These are phyloP conservation scores for Castanospermum australe DNA, from an alignment of 306 rosid species.

Conservation along the genomic window DNA sequence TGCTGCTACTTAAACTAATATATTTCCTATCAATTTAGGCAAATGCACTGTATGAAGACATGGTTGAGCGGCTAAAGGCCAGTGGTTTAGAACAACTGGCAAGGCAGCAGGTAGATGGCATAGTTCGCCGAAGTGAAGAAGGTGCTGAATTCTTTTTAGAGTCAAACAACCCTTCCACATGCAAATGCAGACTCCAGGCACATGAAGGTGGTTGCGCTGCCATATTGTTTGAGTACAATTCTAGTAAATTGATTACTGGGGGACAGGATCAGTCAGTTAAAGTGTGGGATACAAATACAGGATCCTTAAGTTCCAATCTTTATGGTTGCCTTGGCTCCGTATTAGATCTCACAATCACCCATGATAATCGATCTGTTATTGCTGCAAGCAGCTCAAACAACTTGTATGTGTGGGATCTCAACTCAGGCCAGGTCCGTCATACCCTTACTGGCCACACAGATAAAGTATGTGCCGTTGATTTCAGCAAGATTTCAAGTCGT, in stretches of 20 bases:
- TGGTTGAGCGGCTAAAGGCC: slow-evolving; percentile 69
- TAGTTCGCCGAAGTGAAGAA: slow-evolving; percentile 92
- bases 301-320: slow-evolving; percentile 60
- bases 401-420: slow-evolving; percentile 82
- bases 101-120: slow-evolving; percentile 93
- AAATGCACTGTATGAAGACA: slow-evolving; percentile 89
- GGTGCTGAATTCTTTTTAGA: slow-evolving; percentile 91
- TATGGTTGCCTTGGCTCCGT: slow-evolving; percentile 93
- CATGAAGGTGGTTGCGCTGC: slow-evolving; percentile 98
- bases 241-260: slow-evolving; percentile 79
- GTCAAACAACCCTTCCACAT: slow-evolving; percentile 68
- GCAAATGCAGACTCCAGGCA: slow-evolving; percentile 69
- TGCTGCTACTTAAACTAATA: slow-evolving; percentile 11
- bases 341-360: slow-evolving; percentile 81
- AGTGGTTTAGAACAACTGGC: slow-evolving; percentile 92
- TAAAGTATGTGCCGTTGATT: slow-evolving; percentile 97
- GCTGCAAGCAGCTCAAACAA: slow-evolving; percentile 99
- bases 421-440: slow-evolving; percentile 80
- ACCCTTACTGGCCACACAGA: slow-evolving; percentile 91
- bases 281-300: slow-evolving; percentile 87
- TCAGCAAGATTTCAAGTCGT: slow-evolving; percentile 84
- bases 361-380: slow-evolving; percentile 81
- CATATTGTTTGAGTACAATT: slow-evolving; percentile 72
- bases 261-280: slow-evolving; percentile 91
- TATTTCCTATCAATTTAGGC: slow-evolving; percentile 52